Conservation (phyloP, 2,329 filamentous ascomycete genomes). For the Trichoderma sp. region DNA sequence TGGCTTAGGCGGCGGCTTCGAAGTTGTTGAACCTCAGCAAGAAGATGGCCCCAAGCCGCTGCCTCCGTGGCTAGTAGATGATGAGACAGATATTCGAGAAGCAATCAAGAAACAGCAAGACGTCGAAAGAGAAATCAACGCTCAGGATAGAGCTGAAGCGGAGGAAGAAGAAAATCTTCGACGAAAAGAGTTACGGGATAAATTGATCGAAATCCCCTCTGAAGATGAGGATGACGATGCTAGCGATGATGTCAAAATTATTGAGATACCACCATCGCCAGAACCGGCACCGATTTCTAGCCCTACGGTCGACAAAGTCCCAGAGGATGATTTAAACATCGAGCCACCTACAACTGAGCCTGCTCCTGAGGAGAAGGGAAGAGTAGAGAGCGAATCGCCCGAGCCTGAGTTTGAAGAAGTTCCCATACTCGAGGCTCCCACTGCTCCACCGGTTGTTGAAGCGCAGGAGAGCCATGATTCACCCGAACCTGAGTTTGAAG, state of each 20-base stretch:
- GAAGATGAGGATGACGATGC: constrained; percentile 58
- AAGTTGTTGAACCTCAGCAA: constrained; percentile 48
- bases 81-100: constrained; percentile 65
- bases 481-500: constrained; percentile 39
- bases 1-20: constrained; percentile 64
- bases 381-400: constrained; percentile 16
- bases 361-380: background rate
- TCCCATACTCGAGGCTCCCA: constrained; percentile 23
- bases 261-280: constrained; percentile 46
- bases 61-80: constrained; percentile 72
- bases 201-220: constrained; percentile 62
- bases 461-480: constrained; percentile 33
- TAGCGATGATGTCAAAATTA: constrained; percentile 56
- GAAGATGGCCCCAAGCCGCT: constrained; percentile 56
- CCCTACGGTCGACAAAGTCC: constrained; percentile 15
- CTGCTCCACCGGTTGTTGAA: background rate
- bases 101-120: constrained; percentile 58
- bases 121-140: constrained; percentile 59
- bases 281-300: constrained; percentile 11
- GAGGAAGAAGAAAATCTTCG: constrained; percentile 54
- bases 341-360: background rate
- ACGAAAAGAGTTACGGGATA: constrained; percentile 43
- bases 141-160: constrained; percentile 58
- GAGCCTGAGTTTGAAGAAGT: constrained; percentile 41
- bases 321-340: background rate